These are phyloP conservation scores for Didymella lethalis DNA, from an alignment of 2,329 filamentous ascomycete species.

Conservation along the genomic window DNA sequence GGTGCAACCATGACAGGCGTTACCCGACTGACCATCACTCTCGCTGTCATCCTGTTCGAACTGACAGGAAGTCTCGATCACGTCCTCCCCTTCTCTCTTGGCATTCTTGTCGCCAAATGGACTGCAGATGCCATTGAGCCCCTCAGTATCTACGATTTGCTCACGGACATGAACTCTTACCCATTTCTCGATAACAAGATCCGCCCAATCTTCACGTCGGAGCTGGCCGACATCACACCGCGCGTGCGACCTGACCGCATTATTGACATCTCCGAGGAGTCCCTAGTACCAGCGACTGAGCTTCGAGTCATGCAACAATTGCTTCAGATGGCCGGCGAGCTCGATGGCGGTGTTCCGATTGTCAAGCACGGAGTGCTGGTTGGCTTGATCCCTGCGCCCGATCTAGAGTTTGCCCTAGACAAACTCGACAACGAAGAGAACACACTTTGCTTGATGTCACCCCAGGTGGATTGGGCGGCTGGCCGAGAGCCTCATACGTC, in stretches of 20 bases:
- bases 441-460: slow-evolving; percentile 82
- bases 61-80: slow-evolving; percentile 94
- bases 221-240: slow-evolving; percentile 85
- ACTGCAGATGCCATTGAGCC: slow-evolving; percentile 95
- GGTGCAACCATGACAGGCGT: slow-evolving; percentile 98
- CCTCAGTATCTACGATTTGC: slow-evolving; percentile 90
- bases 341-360: slow-evolving; percentile 91
- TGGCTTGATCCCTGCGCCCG: slow-evolving; percentile 90
- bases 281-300: slow-evolving; percentile 77
- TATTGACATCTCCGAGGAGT: slow-evolving; percentile 87
- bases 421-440: slow-evolving; percentile 77
- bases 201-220: slow-evolving; percentile 87
- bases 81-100: slow-evolving; percentile 91
- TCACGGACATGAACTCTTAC: slow-evolving; percentile 97
- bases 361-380: slow-evolving; percentile 80
- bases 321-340: slow-evolving; percentile 83
- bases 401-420: slow-evolving; percentile 92
- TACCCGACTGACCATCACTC: slow-evolving; percentile 88
- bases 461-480: slow-evolving; percentile 59
- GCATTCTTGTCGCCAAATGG: slow-evolving; percentile 96
- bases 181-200: slow-evolving; percentile 97
- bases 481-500: slow-evolving; percentile 63
- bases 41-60: slow-evolving; percentile 95
- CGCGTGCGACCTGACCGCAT: slow-evolving; percentile 76
- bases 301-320: slow-evolving; percentile 82